Percentiles rank a stretch among this genome's conserved stretches.
Evolutionary conservation across 1,139 yeast genomes (phyloP).

Genomic region (Saccharomyces pastorianus): DNA sequence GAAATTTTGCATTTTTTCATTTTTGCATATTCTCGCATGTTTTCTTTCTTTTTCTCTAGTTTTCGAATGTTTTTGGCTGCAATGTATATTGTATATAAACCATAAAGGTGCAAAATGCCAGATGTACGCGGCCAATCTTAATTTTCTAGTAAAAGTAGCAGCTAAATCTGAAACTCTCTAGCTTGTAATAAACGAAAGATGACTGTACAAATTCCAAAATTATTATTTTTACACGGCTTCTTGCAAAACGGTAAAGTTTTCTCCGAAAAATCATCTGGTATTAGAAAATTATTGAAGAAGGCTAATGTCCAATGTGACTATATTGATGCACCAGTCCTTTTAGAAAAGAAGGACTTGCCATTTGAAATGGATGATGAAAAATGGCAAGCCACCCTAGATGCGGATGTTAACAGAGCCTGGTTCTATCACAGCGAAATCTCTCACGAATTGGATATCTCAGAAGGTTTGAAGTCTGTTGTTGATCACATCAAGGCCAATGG

Average conservation of each 20-base stretch:
- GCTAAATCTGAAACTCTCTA: neutral
- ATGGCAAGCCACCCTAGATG: slow-evolving; percentile 39
- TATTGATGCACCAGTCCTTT: slow-evolving; percentile 63
- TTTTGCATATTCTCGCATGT: neutral
- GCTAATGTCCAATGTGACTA: slow-evolving; percentile 63
- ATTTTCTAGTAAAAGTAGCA: neutral
- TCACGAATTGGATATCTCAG: slow-evolving; percentile 34
- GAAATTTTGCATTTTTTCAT: neutral
- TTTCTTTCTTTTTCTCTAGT: neutral
- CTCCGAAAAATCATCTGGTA: slow-evolving; percentile 71
- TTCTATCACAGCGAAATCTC: slow-evolving; percentile 44
- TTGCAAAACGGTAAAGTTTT: slow-evolving; percentile 67
- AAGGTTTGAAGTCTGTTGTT: slow-evolving; percentile 46
- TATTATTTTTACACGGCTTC: slow-evolving; percentile 50
- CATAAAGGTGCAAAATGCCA: neutral
- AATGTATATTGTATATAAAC: neutral
- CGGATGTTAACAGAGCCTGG: slow-evolving; percentile 51
- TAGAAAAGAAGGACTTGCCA: slow-evolving; percentile 65
- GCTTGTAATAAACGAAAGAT: slow-evolving; percentile 4
- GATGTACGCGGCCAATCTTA: neutral
- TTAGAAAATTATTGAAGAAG: slow-evolving; percentile 63
- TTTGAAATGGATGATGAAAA: slow-evolving; percentile 42
- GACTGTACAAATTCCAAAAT: slow-evolving; percentile 26
- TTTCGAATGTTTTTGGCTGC: neutral
- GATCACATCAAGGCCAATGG: slow-evolving; percentile 58